A percentile compares a stretch with the other conserved stretches of the same genome.
phyloP scores from a whole-genome alignment of 2,329 filamentous ascomycete genomes.

The Akanthomyces muscarius region DNA sequence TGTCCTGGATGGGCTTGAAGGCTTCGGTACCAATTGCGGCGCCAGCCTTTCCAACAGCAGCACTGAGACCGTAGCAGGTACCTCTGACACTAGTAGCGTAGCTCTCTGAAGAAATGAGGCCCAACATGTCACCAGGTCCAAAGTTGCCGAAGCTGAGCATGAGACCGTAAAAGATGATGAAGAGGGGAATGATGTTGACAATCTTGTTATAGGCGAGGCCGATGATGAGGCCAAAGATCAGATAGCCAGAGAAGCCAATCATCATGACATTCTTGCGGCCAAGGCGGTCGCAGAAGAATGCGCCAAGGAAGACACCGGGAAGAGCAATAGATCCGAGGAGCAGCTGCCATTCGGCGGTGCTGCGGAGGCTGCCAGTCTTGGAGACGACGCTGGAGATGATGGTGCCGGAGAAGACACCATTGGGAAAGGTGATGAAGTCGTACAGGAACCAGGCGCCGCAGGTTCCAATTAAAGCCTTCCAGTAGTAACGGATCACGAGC shows the following conservation, averaged over 20 bases:
- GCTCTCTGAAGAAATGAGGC: conserved; percentile 46
- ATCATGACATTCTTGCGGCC: conserved; percentile 49
- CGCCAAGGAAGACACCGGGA: conserved; percentile 47
- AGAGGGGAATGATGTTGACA: conserved; percentile 45
- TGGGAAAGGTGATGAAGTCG: conserved; percentile 45
- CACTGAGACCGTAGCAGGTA: conserved; percentile 47
- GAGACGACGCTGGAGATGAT: conserved; percentile 38
- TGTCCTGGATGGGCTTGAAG: conserved; percentile 43
- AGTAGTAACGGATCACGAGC: conserved; percentile 50
- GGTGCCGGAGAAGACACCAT: conserved; percentile 42
- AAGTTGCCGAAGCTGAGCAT: conserved; percentile 48
- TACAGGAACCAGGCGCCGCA: conserved; percentile 54
- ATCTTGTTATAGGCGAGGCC: conserved; percentile 45
- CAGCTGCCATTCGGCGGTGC: conserved; percentile 46
- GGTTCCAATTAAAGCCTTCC: conserved; percentile 50
- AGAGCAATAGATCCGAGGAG: conserved; percentile 42
- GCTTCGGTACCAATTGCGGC: conserved; percentile 49
- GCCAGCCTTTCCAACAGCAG: conserved; percentile 48
- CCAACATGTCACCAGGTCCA: conserved; percentile 49
- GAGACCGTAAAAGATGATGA: conserved; percentile 49
- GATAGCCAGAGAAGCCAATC: conserved; percentile 46
- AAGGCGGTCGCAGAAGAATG: conserved; percentile 42
- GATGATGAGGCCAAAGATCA: conserved; percentile 49
- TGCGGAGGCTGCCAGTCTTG: conserved; percentile 31
- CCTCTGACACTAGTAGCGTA: conserved; percentile 51